Evolutionary conservation across 2,329 filamentous ascomycete genomes (phyloP), one percentile per base, ranked within the genome.

Genomic region (Xylariaceae sp.): DNA sequence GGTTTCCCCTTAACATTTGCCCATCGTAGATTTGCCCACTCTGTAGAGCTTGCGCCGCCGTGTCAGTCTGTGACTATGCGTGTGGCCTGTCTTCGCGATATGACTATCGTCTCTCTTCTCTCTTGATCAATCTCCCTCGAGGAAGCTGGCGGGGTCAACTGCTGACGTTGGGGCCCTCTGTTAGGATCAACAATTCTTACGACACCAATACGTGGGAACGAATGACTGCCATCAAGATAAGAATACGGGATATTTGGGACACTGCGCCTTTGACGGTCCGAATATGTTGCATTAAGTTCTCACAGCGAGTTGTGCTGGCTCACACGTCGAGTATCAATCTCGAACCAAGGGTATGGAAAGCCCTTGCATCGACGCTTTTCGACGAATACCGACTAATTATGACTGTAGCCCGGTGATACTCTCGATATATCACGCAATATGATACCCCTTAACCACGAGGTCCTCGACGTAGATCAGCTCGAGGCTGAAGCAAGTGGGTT

Each of bases 251-350:
- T 48, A 82, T 93, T 60, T 96, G 94, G 92, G 92, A 96, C 57
- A 79, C 75, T 35, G 84, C 88, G 16, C 72, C 80, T 12, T 77
- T 85, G 11, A 85, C 88, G 3, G 80, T 97, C 52, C 85, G 85
- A 58, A 85, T 97, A 65, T 95, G 90, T 74, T 97, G 93, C 71
- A 85, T 97, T 76, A 98, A 98, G 68, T 98, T 98, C 66, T 85
- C 89, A 29, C 92, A 98, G 70, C 83, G 88, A 53, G 88, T 97
- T 36, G 86, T 98, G 36, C 79, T 96, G 55, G 88, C 90, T 16
- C 92, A 98, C 67, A 96, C 89, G 10, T 83, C 85, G n/a, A 88
- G 88, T 37, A 71, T 85, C 47, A 86, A 88, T 55, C 75, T 82
- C 45, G 92, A 97, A 63, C 86, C 87, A 56, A 83, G 88, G 72